These are phyloP conservation scores for Fusarium sarcochroum DNA, from an alignment of 2,329 filamentous ascomycete genomes.

Conservation along the genomic window DNA sequence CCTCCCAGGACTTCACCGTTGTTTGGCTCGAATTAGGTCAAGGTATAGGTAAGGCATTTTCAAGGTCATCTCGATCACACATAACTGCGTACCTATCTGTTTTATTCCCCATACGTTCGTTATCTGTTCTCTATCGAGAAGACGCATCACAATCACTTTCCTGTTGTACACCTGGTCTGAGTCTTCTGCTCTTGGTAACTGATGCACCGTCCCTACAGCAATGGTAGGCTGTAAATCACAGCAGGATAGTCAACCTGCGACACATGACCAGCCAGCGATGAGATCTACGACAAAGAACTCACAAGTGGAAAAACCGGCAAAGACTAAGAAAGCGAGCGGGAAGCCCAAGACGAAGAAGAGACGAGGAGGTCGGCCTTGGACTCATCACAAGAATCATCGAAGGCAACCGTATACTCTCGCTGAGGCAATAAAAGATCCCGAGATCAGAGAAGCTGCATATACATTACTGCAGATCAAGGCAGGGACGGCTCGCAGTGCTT, in stretches of 20 bases:
- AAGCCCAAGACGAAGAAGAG: background rate
- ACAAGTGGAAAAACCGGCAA: background rate
- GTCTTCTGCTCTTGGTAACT: no score
- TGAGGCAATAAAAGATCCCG: no score
- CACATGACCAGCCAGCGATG: background rate
- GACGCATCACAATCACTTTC: no score
- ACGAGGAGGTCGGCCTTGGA: no score
- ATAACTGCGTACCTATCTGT: background rate
- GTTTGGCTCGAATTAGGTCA: background rate
- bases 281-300: background rate
- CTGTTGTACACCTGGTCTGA: no score
- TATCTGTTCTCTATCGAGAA: background rate
- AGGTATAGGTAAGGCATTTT: background rate
- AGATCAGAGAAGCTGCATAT: background rate
- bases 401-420: no score
- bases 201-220: background rate
- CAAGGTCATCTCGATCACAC: background rate
- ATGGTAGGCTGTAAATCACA: background rate
- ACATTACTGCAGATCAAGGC: background rate
- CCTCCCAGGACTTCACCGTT: background rate
- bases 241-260: background rate
- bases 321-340: background rate
- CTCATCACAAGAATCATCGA: no score
- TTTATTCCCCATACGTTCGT: background rate
- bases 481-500: no score